phyloP scores from a whole-genome alignment of 345 rosid species.

The Rhodamnia rubescens region DNA sequence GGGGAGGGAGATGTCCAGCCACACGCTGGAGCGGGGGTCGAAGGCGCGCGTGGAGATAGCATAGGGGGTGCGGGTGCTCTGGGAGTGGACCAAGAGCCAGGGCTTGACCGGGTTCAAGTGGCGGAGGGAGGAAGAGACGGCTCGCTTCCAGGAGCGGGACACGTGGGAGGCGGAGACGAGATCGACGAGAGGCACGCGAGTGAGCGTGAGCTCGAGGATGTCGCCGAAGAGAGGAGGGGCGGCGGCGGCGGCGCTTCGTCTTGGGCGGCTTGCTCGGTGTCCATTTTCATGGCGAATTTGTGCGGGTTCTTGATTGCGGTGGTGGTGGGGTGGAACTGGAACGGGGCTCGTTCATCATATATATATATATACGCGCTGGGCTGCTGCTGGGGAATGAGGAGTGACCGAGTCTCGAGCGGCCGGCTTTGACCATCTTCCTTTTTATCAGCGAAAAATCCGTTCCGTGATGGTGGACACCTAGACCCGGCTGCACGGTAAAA shows the following conservation, averaged over 20 bases:
- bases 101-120: slow-evolving; percentile 32
- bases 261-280: neutral
- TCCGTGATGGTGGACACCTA: neutral
- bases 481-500: neutral
- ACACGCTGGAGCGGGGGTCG: slow-evolving; percentile 61
- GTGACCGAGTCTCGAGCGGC: neutral
- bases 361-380: too few species aligned
- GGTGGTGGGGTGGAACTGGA: neutral
- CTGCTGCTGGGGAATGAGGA: neutral
- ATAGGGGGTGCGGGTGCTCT: slow-evolving; percentile 27
- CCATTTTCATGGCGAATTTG: neutral
- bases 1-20: slow-evolving; percentile 30
- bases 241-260: neutral
- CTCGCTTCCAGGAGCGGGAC: slow-evolving; percentile 54
- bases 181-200: slow-evolving; percentile 44
- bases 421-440: neutral
- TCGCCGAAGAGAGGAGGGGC: slow-evolving; percentile 25
- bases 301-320: neutral
- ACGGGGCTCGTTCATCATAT: neutral
- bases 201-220: slow-evolving; percentile 34
- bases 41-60: slow-evolving; percentile 28
- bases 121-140: slow-evolving; percentile 59
- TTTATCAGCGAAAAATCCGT: neutral
- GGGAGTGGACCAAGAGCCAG: slow-evolving; percentile 56
- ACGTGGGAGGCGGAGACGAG: slow-evolving; percentile 52